Conservation (phyloP, 2,329 filamentous ascomycete species). For the Talaromyces sp. region DNA sequence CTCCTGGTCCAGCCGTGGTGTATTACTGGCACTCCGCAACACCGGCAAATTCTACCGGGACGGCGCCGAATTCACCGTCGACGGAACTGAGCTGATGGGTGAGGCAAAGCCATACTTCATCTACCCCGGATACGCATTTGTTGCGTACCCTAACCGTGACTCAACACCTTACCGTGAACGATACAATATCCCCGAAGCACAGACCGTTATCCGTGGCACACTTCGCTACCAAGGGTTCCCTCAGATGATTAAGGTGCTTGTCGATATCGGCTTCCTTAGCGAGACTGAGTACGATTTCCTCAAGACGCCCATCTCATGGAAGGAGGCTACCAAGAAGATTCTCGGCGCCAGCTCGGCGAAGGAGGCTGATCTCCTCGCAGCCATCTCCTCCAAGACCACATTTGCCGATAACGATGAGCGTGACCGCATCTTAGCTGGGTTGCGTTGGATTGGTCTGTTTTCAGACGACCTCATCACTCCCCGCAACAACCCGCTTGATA, state of each 20-base stretch:
- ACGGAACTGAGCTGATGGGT: constrained; percentile 71
- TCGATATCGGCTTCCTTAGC: constrained; percentile 83
- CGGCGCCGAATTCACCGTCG: constrained; percentile 68
- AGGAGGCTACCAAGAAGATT: constrained; percentile 76
- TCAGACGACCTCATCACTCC: constrained; percentile 67
- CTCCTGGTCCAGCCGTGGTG: constrained; percentile 75
- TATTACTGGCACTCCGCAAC: constrained; percentile 82
- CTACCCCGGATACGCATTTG: constrained; percentile 83
- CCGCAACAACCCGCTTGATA: constrained; percentile 77
- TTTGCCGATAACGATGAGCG: constrained; percentile 69
- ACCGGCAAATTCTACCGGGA: constrained; percentile 78
- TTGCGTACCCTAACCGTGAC: constrained; percentile 92
- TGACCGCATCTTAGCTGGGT: constrained; percentile 65
- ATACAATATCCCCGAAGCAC: constrained; percentile 86
- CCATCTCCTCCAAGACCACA: constrained; percentile 70
- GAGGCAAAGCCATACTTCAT: constrained; percentile 86
- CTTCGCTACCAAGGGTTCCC: constrained; percentile 88
- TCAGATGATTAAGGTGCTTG: constrained; percentile 80
- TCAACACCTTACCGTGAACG: constrained; percentile 82
- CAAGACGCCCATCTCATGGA: constrained; percentile 70
- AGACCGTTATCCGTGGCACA: constrained; percentile 81
- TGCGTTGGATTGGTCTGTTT: constrained; percentile 69
- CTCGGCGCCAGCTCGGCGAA: constrained; percentile 64
- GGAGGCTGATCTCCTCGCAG: constrained; percentile 67
- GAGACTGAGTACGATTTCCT: constrained; percentile 66